A percentile compares a stretch with the other conserved stretches of the same genome.
Conservation (phyloP, 2,329 filamentous ascomycete genomes). For the Penicillium sclerotigenum region DNA sequence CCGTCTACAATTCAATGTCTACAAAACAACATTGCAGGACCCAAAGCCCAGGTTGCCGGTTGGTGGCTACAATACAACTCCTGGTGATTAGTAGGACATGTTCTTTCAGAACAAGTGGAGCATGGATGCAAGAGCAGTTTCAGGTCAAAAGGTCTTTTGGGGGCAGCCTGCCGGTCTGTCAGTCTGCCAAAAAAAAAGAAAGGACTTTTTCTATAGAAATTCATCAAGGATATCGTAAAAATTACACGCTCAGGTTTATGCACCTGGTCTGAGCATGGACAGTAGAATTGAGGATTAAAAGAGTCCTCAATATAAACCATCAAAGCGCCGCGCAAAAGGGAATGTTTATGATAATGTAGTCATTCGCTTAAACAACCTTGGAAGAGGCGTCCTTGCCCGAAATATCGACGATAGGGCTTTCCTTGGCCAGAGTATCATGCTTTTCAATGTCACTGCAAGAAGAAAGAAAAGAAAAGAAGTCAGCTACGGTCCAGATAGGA, state of each 20-base stretch:
- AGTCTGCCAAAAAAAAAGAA: slow-evolving; percentile 5
- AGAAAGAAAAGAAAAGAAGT: slow-evolving; percentile 19
- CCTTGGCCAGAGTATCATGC: slow-evolving; percentile 75
- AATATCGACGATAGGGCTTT: neutral
- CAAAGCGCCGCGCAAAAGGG: slow-evolving; percentile 19
- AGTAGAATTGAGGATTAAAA: slow-evolving; percentile 7
- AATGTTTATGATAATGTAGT: slow-evolving; percentile 18
- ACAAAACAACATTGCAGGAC: neutral
- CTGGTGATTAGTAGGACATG: neutral
- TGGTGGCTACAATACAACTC: neutral
- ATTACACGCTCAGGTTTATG: slow-evolving; percentile 15
- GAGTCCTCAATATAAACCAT: slow-evolving; percentile 7
- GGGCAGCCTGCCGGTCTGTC: slow-evolving; percentile 1
- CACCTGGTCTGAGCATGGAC: slow-evolving; percentile 8
- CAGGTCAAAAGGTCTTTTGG: neutral
- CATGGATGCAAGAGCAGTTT: neutral
- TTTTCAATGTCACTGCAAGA: slow-evolving; percentile 72
- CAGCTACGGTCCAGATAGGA: slow-evolving; percentile 8
- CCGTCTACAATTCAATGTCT: slow-evolving; percentile 7
- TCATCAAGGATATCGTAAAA: slow-evolving; percentile 27
- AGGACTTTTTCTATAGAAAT: slow-evolving; percentile 19
- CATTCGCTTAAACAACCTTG: slow-evolving; percentile 22
- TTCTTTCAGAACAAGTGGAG: neutral
- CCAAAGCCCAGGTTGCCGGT: neutral
- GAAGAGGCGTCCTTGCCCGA: neutral